phyloP scores from a whole-genome alignment of 371 early-diverging fungal genomes.

The Mycotypha africana region DNA sequence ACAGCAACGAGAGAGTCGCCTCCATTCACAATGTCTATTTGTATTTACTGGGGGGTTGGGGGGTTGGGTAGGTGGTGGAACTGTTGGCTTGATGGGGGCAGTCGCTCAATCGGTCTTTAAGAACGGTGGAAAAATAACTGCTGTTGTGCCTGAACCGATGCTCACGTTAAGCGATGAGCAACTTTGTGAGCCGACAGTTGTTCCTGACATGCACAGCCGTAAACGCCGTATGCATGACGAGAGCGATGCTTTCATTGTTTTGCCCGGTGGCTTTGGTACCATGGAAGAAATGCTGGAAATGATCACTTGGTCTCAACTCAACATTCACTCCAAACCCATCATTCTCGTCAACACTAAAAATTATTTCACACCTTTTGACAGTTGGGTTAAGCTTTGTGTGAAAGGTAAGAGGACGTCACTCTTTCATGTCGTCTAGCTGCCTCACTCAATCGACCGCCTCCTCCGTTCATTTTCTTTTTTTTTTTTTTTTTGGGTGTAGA shows the following conservation, averaged over 20 bases:
- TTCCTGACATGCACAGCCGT: conserved; percentile 81
- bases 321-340: conserved; percentile 74
- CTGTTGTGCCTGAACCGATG: conserved; percentile 75
- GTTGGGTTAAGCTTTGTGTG: conserved; percentile 56
- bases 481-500: too few species aligned
- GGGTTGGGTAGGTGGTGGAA: conserved; percentile 81
- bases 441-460: too few species aligned
- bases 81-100: conserved; percentile 74
- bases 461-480: too few species aligned
- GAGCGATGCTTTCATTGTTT: conserved; percentile 73
- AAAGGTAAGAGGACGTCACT: too few species aligned
- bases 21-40: too few species aligned
- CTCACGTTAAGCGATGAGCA: conserved; percentile 35
- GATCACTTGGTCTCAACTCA: conserved; percentile 77
- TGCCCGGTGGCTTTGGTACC: conserved; percentile 87
- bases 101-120: conserved; percentile 62
- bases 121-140: conserved; percentile 55
- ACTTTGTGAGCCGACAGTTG: conserved; percentile 58
- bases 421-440: too few species aligned
- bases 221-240: conserved; percentile 73
- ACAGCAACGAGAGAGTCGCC: too few species aligned
- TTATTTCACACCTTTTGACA: conserved; percentile 64
- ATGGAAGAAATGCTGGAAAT: conserved; percentile 86
- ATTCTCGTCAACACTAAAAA: conserved; percentile 69
- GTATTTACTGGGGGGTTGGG: too few species aligned